These are phyloP conservation scores for Phenoliferia sp. DNA, from an alignment of 1,284 basidiomycete genomes.

Conservation along the genomic window DNA sequence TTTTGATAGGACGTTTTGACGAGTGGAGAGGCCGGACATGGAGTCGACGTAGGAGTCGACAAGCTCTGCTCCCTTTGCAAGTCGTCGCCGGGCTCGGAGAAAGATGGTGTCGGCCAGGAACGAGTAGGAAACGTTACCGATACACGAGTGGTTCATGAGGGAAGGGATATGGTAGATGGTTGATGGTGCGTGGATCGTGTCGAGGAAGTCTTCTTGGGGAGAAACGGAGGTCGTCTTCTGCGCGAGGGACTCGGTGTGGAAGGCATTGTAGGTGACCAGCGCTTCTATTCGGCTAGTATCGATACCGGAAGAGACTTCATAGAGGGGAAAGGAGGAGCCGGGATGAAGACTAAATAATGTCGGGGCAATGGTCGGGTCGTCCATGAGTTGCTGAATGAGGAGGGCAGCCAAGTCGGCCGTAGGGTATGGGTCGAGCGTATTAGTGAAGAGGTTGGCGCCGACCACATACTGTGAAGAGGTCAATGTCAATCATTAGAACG, in stretches of 20 bases:
- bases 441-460: conserved; percentile 25
- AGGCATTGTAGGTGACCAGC: conserved; percentile 31
- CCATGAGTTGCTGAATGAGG: conserved; percentile 8
- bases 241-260: conserved; percentile 27
- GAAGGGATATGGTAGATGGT: conserved; percentile 31
- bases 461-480: conserved; percentile 1
- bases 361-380: background rate
- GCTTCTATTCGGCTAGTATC: conserved; percentile 24
- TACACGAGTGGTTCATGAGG: conserved; percentile 33
- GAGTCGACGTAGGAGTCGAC: conserved; percentile 23
- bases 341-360: background rate
- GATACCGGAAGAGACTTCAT: background rate
- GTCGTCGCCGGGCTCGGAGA: conserved; percentile 28
- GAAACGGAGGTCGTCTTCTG: background rate
- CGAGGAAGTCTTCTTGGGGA: background rate
- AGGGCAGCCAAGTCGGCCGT: conserved; percentile 4
- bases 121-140: conserved; percentile 36
- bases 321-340: background rate
- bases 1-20: background rate
- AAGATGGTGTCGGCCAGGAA: conserved; percentile 37
- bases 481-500: background rate
- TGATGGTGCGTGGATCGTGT: conserved; percentile 12
- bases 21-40: conserved; percentile 2
- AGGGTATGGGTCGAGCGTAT: conserved; percentile 16
- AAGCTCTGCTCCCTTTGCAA: conserved; percentile 35